phyloP scores from a whole-genome alignment of 768 basidiomycete genomes.

The Suillus bovinus region DNA sequence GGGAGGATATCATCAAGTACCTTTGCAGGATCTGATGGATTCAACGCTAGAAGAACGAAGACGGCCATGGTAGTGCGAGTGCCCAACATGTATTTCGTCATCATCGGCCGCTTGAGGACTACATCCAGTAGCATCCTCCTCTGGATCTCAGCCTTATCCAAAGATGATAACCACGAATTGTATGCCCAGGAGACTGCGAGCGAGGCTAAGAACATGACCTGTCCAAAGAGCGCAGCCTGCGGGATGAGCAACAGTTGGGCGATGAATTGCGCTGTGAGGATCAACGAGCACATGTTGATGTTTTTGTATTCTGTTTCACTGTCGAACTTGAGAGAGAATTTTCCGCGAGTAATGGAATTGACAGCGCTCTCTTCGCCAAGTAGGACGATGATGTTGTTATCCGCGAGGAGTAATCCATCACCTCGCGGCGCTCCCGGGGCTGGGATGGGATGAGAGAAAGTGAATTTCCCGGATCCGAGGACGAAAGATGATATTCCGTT shows the following conservation, averaged over 20 bases:
- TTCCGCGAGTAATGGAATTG: conserved; percentile 33
- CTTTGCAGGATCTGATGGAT: conserved; percentile 20
- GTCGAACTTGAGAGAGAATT: conserved; percentile 28
- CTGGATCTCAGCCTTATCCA: conserved; percentile 38
- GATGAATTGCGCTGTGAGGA: conserved; percentile 36
- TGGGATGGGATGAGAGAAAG: conserved; percentile 27
- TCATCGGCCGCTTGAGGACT: conserved; percentile 23
- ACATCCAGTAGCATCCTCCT: conserved; percentile 22
- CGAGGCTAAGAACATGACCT: conserved; percentile 35
- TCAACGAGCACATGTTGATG: conserved; percentile 32
- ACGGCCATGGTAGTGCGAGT: conserved; percentile 28
- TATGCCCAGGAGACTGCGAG: conserved; percentile 38
- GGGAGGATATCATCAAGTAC: conserved; percentile 27
- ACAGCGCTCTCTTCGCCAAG: conserved; percentile 31
- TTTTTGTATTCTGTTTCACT: conserved; percentile 27
- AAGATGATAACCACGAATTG: conserved; percentile 35
- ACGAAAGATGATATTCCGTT: conserved; percentile 33
- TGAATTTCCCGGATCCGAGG: conserved; percentile 34
- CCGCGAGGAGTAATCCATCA: conserved; percentile 30
- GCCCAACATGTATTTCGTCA: conserved; percentile 27
- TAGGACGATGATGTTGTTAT: conserved; percentile 29
- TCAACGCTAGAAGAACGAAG: conserved; percentile 25
- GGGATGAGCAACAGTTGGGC: conserved; percentile 37
- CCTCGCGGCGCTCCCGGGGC: conserved; percentile 28
- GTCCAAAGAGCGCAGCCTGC: conserved; percentile 33